These are phyloP conservation scores for Microthlaspi erraticum DNA, from an alignment of 345 rosid genomes.

Conservation along the genomic window DNA sequence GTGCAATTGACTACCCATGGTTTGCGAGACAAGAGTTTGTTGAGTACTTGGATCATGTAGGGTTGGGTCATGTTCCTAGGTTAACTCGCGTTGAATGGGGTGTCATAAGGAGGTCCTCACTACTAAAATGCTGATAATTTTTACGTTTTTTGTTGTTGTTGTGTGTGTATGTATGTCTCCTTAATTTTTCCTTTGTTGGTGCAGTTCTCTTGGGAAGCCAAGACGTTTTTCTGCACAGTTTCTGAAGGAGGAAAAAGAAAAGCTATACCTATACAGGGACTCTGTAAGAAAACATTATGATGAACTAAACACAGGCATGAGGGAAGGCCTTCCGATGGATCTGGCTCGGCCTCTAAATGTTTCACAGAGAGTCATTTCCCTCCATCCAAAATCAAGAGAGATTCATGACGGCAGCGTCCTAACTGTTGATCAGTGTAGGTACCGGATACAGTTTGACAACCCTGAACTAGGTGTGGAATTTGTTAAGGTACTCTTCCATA, in stretches of 20 bases:
- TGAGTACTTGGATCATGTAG: constrained; percentile 86
- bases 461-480: constrained; percentile 75
- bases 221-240: constrained; percentile 79
- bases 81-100: constrained; percentile 93
- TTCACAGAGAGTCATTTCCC: constrained; percentile 71
- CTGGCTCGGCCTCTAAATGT: constrained; percentile 75
- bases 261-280: constrained; percentile 71
- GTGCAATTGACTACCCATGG: constrained; percentile 93
- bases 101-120: constrained; percentile 70
- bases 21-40: constrained; percentile 85
- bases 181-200: constrained; percentile 33
- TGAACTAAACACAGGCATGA: constrained; percentile 64
- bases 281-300: constrained; percentile 78
- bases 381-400: constrained; percentile 77
- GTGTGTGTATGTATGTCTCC: constrained; percentile 15
- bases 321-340: constrained; percentile 88
- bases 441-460: constrained; percentile 66
- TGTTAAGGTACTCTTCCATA: constrained; percentile 62
- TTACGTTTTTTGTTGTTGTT: neutral
- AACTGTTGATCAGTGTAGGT: constrained; percentile 68
- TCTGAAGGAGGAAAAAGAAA: constrained; percentile 82
- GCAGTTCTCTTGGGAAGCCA: constrained; percentile 89
- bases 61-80: constrained; percentile 83
- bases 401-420: constrained; percentile 77
- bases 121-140: constrained; percentile 33